A percentile compares a stretch with the other conserved stretches of the same genome.
Conservation (phyloP, 2,329 filamentous ascomycete genomes). For the Phialemonium atrogriseum region DNA sequence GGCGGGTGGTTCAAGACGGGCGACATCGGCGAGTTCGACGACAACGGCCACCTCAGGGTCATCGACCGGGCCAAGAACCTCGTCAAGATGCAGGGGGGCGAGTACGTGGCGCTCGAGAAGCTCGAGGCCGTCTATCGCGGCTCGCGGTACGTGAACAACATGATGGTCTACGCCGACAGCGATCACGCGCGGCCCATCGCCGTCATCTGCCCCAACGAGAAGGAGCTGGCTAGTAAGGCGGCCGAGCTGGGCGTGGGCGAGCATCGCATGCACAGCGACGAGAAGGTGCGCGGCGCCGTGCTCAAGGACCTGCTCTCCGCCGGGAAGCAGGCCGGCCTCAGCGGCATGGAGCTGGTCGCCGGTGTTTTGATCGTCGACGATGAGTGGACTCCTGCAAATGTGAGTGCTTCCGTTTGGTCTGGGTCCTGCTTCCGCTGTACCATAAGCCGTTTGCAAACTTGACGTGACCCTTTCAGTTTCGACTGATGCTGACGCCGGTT, state of each 20-base stretch:
- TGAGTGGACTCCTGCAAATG: slow-evolving; percentile 80
- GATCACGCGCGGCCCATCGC: slow-evolving; percentile 73
- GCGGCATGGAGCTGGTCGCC: slow-evolving; percentile 64
- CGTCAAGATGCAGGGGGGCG: slow-evolving; percentile 89
- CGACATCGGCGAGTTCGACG: slow-evolving; percentile 86
- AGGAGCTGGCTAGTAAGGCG: slow-evolving; percentile 52
- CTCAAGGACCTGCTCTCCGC: slow-evolving; percentile 60
- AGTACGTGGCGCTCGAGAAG: slow-evolving; percentile 96
- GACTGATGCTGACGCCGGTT: slow-evolving; percentile 1
- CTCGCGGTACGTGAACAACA: slow-evolving; percentile 68
- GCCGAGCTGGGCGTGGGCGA: slow-evolving; percentile 39
- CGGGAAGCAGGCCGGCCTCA: slow-evolving; percentile 58
- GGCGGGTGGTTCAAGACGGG: slow-evolving; percentile 98
- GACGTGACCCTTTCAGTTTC: slow-evolving; percentile 5
- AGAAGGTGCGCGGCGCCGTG: slow-evolving; percentile 53
- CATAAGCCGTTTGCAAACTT: background rate
- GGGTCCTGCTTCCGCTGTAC: too few species aligned
- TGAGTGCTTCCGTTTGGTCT: too few species aligned
- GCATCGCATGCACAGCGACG: slow-evolving; percentile 57
- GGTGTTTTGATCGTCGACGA: slow-evolving; percentile 74
- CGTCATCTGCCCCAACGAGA: slow-evolving; percentile 64
- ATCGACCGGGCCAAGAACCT: slow-evolving; percentile 98
- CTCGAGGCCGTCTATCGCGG: slow-evolving; percentile 87
- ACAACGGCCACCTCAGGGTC: slow-evolving; percentile 70
- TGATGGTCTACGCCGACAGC: slow-evolving; percentile 76